Percentiles rank a stretch among this genome's conserved stretches.
phyloP scores from a whole-genome alignment of 1,284 basidiomycete species.

The Apiotrichum sp. region DNA sequence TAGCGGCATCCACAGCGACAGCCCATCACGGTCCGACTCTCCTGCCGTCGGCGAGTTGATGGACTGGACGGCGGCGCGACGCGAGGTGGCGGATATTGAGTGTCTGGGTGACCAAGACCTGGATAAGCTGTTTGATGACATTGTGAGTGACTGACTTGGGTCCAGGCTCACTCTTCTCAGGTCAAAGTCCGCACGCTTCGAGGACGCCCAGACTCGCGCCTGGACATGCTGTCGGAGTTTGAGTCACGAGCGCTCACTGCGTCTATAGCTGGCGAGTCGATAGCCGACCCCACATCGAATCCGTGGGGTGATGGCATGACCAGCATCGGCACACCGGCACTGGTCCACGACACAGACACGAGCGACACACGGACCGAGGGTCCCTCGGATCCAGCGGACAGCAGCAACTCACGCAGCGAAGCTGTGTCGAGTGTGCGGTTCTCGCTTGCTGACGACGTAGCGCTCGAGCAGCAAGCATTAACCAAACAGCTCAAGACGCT shows the following conservation, averaged over 20 bases:
- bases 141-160: conserved; percentile 19
- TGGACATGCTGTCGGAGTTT: conserved; percentile 30
- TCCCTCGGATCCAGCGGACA: conserved; percentile 4
- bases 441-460: conserved; percentile 60
- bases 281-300: conserved; percentile 43
- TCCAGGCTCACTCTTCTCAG: conserved; percentile 11
- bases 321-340: conserved; percentile 8
- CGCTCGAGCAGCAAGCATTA: conserved; percentile 84
- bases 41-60: conserved; percentile 57
- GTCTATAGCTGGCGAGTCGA: conserved; percentile 32
- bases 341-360: conserved; percentile 15
- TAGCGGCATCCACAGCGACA: not conserved
- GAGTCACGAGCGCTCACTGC: conserved; percentile 26
- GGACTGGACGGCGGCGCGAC: conserved; percentile 88
- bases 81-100: conserved; percentile 84
- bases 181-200: conserved; percentile 86
- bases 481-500: conserved; percentile 76
- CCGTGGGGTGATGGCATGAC: conserved; percentile 49
- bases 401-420: conserved; percentile 8
- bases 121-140: conserved; percentile 78
- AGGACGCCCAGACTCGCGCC: conserved; percentile 49
- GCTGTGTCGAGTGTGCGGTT: not conserved
- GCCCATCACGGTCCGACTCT: conserved; percentile 53
- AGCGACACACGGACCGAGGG: conserved; percentile 17
- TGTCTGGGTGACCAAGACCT: conserved; percentile 86